Evolutionary conservation across 2,329 filamentous ascomycete genomes (phyloP), one percentile per base, ranked within the genome.

Genomic region (Botrytis squamosa): DNA sequence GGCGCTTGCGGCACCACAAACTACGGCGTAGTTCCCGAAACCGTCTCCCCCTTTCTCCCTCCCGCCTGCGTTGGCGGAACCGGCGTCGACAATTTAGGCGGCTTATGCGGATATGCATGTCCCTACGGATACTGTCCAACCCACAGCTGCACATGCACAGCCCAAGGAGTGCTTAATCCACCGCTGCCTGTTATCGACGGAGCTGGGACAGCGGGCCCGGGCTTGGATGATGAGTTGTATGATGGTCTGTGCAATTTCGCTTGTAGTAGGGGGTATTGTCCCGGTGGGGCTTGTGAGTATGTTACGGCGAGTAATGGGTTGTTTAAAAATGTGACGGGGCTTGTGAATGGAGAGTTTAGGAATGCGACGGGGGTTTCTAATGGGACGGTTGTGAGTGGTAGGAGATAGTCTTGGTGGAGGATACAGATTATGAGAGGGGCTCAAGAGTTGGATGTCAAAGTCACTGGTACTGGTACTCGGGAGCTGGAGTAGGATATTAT

Each of bases 201-300:
- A 22, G 57, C 57, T 22, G 57, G 57, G 0, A 36, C 57, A 36
- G 57, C 57, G 4, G 57, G 4, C 3, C 33, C 57, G 29, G 57
- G 57, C 57, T 29, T 33, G 16, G 57, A 60, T 60, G 29, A 29
- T 29, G 57, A 60, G 57, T 36, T 60, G 57, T 60, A 60, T 36
- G 57, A 60, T 36, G 57, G 57, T 60, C 29, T 60, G 29, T 60
- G 57, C 14, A 29, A 60, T 36, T 60, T 60, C 29, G 57, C 57
- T 36, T 60, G 57, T 36, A 60, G 57, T 60, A 60, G 25, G 71
- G 60, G 44, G 25, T 69, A 29, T 70, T 73, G 67, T 73, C 72
- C 74, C 76, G 73, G 73, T 65, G 75, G 60, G 76, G 76, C 74
- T 79, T 80, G 57, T 12, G 57, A 60, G 57, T 60, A 60, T 60